Evolutionary conservation across 805 yeast genomes (phyloP).

Genomic region (Ogataea minuta): DNA sequence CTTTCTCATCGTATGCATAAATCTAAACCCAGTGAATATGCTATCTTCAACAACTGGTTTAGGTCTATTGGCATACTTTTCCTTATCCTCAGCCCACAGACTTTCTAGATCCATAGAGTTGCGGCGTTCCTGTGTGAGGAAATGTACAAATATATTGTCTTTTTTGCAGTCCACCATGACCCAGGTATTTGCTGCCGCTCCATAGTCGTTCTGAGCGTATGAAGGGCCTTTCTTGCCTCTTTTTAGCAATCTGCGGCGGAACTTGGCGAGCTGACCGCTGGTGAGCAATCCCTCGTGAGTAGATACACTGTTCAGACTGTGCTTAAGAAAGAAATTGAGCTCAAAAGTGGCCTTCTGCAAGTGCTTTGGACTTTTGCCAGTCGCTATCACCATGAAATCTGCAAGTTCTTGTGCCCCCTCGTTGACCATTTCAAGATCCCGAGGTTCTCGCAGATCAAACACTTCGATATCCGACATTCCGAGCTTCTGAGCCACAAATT

Average conservation of each 20-base stretch:
- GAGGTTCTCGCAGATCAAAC: constrained; percentile 55
- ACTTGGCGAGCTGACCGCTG: constrained; percentile 49
- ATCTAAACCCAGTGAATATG: constrained; percentile 45
- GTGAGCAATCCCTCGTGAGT: constrained; percentile 71
- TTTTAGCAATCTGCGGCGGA: constrained; percentile 49
- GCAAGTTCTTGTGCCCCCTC: constrained; percentile 38
- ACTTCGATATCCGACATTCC: constrained; percentile 64
- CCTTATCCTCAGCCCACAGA: constrained; percentile 45
- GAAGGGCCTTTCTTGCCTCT: constrained; percentile 54
- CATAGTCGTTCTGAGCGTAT: constrained; percentile 55
- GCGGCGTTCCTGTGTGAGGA: constrained; percentile 71
- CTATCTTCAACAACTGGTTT: constrained; percentile 36
- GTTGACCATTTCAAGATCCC: constrained; percentile 25
- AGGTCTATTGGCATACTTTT: constrained; percentile 9
- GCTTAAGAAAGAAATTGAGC: constrained; percentile 58
- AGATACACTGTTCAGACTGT: constrained; percentile 44
- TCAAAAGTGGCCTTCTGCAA: constrained; percentile 66
- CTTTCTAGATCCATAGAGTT: constrained; percentile 66
- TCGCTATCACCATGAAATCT: constrained; percentile 58
- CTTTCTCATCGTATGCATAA: constrained; percentile 39
- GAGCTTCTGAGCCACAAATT: constrained; percentile 52
- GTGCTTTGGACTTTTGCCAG: constrained; percentile 79
- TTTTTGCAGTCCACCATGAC: constrained; percentile 68
- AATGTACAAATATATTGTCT: constrained; percentile 66
- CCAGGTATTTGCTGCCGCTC: constrained; percentile 71